Percentiles rank a stretch among this genome's conserved stretches.
These are phyloP conservation scores for Camptophora hylomeconis DNA, from an alignment of 2,329 filamentous ascomycete species.

Conservation along the genomic window DNA sequence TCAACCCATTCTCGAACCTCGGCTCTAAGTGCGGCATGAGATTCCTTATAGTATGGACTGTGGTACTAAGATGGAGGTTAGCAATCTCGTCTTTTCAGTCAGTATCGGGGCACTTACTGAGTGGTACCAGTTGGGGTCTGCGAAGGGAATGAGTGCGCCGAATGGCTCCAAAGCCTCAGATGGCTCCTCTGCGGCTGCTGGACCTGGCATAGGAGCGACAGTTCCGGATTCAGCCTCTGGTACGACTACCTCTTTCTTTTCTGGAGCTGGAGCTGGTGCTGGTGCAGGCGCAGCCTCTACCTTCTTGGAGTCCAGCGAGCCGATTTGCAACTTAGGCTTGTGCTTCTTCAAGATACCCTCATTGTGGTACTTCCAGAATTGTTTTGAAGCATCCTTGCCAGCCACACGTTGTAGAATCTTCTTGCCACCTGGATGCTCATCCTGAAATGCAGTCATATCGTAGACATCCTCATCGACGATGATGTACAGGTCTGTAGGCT, in stretches of 20 bases:
- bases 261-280: slow-evolving; percentile 24
- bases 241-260: slow-evolving; percentile 39
- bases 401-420: slow-evolving; percentile 55
- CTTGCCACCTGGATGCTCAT: slow-evolving; percentile 71
- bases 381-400: slow-evolving; percentile 55
- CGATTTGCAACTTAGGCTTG: slow-evolving; percentile 45
- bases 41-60: slow-evolving; percentile 92
- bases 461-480: slow-evolving; percentile 92
- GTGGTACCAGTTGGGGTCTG: slow-evolving; percentile 90
- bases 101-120: slow-evolving; percentile 45
- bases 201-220: slow-evolving; percentile 32
- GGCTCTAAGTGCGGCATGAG: slow-evolving; percentile 76
- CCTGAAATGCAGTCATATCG: slow-evolving; percentile 78
- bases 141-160: slow-evolving; percentile 72
- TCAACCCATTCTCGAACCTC: slow-evolving; percentile 92
- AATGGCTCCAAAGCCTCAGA: slow-evolving; percentile 69
- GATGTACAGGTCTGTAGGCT: slow-evolving; percentile 72
- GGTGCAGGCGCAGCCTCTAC: slow-evolving; percentile 40
- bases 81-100: background rate
- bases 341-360: slow-evolving; percentile 50
- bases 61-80: slow-evolving; percentile 51
- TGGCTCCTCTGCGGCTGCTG: slow-evolving; percentile 34
- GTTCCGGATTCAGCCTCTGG: slow-evolving; percentile 48
- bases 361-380: slow-evolving; percentile 55
- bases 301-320: slow-evolving; percentile 77